Evolutionary conservation across 2,329 filamentous ascomycete species (phyloP).

Genomic region (Aureobasidium sp.): DNA sequence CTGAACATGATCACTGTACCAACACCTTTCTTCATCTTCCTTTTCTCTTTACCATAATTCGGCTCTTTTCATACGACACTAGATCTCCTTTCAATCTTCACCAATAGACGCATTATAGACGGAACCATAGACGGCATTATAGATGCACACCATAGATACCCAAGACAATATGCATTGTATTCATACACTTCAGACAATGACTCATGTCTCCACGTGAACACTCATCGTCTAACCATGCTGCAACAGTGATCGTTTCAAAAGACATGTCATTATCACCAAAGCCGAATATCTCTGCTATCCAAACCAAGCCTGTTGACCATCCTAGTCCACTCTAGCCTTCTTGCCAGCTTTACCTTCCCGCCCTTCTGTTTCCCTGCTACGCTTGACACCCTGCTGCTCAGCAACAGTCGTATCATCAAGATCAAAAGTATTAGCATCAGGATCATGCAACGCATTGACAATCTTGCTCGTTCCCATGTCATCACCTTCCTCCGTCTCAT

Average conservation of each 20-base stretch:
- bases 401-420: conserved; percentile 19
- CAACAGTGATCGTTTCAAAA: too few species aligned
- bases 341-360: too few species aligned
- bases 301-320: too few species aligned
- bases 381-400: conserved; percentile 1
- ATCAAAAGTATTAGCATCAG: conserved; percentile 23
- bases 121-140: conserved; percentile 5
- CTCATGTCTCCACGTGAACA: too few species aligned
- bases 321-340: too few species aligned
- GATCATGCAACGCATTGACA: conserved; percentile 26
- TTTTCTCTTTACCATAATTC: neutral
- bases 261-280: too few species aligned
- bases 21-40: neutral
- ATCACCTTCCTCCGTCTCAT: conserved; percentile 10
- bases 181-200: too few species aligned
- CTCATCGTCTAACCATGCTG: too few species aligned
- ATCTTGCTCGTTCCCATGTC: conserved; percentile 27
- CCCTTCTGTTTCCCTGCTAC: too few species aligned
- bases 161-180: neutral
- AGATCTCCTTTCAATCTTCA: neutral
- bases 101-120: conserved; percentile 6
- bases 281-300: too few species aligned
- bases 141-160: conserved; percentile 4
- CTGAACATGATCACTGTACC: neutral
- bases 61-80: neutral